A percentile compares a stretch with the other conserved stretches of the same genome.
Conservation (phyloP, 2,329 filamentous ascomycete species). For the Alternaria alternata region DNA sequence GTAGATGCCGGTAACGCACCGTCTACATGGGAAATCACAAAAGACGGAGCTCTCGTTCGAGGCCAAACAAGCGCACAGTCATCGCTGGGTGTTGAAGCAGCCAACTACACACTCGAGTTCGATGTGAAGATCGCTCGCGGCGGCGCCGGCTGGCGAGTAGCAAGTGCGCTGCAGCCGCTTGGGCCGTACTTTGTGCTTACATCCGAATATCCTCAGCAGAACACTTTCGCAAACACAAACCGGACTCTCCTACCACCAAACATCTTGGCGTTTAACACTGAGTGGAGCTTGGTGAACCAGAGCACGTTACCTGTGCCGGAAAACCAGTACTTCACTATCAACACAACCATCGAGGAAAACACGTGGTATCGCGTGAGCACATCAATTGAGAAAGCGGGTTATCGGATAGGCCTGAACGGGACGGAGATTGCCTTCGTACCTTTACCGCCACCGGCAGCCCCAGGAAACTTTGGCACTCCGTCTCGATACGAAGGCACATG, state of each 20-base stretch:
- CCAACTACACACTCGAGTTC: neutral
- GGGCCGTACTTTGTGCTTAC: conserved; percentile 8
- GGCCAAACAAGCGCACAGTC: conserved; percentile 39
- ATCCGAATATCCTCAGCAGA: neutral
- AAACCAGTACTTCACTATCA: too few species aligned
- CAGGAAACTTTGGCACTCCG: conserved; percentile 22
- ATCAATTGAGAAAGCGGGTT: too few species aligned
- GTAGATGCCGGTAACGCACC: conserved; percentile 50
- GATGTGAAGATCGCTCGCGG: too few species aligned
- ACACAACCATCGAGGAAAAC: too few species aligned
- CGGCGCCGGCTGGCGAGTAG: neutral
- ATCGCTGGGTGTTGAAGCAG: neutral
- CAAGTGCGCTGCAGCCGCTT: neutral
- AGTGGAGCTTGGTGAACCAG: too few species aligned
- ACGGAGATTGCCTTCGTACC: too few species aligned
- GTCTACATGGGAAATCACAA: conserved; percentile 41
- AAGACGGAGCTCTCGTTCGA: conserved; percentile 48
- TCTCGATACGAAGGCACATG: conserved; percentile 37
- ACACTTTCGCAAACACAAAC: neutral
- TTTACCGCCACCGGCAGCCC: too few species aligned
- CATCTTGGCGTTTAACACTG: too few species aligned
- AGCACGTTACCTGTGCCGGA: too few species aligned
- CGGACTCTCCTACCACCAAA: too few species aligned
- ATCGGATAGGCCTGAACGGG: too few species aligned
- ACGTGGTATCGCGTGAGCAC: too few species aligned